Conservation (phyloP, 2,329 filamentous ascomycete genomes). For the Lecanicillium sp. region DNA sequence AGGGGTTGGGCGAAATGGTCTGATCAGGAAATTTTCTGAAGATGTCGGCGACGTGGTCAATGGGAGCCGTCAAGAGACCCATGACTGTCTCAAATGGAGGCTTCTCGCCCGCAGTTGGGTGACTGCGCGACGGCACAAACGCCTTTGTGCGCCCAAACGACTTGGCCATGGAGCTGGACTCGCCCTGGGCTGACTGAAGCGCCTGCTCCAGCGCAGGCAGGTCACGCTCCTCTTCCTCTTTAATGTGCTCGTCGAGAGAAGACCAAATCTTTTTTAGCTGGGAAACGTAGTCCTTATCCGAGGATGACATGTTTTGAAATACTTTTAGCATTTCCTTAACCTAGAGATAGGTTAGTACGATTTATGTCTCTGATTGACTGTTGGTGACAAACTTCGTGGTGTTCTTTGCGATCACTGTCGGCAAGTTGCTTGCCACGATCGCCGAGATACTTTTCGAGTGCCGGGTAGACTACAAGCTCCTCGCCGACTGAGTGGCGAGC, state of each 20-base stretch:
- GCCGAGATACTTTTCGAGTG: conserved; percentile 42
- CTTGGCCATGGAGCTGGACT: conserved; percentile 31
- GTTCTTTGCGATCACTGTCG: conserved; percentile 41
- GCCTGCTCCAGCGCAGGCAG: conserved; percentile 41
- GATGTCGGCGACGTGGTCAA: conserved; percentile 50
- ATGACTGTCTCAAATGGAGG: conserved; percentile 51
- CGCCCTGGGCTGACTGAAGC: conserved; percentile 27
- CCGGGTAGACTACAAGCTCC: conserved; percentile 48
- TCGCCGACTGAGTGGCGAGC: conserved; percentile 43
- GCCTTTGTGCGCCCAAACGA: conserved; percentile 48
- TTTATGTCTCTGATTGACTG: neutral
- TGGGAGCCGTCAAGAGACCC: conserved; percentile 48
- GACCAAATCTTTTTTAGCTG: conserved; percentile 39
- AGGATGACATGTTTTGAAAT: conserved; percentile 40
- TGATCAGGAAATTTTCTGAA: conserved; percentile 48
- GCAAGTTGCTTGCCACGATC: conserved; percentile 37
- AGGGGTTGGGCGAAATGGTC: conserved; percentile 13
- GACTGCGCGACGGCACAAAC: conserved; percentile 46
- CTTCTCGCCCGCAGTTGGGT: conserved; percentile 43
- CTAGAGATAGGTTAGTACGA: conserved; percentile 24
- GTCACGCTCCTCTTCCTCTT: conserved; percentile 44
- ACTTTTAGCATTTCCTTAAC: conserved; percentile 44
- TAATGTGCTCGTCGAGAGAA: conserved; percentile 40
- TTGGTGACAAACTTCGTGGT: conserved; percentile 32
- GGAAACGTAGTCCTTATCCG: conserved; percentile 35